A percentile compares a stretch with the other conserved stretches of the same genome.
phyloP scores from a whole-genome alignment of 2,329 filamentous ascomycete genomes.

The Pestalotiopsis sp. region DNA sequence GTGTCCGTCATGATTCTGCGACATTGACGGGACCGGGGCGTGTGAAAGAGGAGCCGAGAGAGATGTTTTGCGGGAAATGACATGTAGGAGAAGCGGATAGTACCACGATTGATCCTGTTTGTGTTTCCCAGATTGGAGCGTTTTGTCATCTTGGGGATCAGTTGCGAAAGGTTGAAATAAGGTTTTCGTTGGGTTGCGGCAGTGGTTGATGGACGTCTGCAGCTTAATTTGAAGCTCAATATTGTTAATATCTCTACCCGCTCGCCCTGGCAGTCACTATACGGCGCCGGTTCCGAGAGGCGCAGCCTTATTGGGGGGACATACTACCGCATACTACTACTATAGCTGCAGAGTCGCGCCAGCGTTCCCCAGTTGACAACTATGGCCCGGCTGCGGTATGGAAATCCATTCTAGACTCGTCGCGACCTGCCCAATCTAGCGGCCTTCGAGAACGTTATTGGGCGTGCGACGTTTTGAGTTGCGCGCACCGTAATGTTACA shows the following conservation, averaged over 20 bases:
- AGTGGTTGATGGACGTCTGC: constrained; percentile 5
- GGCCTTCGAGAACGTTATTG: not conserved
- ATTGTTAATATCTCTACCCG: constrained; percentile 12
- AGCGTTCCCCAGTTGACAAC: not conserved
- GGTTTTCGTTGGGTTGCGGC: constrained; percentile 13
- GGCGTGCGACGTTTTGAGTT: not conserved
- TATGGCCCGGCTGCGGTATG: not conserved
- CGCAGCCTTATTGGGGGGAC: not conserved
- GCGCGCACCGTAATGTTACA: constrained; percentile 2
- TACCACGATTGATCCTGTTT: not conserved
- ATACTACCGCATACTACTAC: not conserved
- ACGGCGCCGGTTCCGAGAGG: constrained; percentile 13
- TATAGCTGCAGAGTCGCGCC: not conserved
- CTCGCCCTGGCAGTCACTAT: constrained; percentile 12
- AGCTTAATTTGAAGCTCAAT: constrained; percentile 12
- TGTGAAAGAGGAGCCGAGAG: not conserved
- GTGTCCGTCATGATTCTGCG: not conserved
- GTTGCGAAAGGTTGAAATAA: constrained; percentile 9
- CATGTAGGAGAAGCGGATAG: not conserved
- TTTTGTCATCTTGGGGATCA: not conserved
- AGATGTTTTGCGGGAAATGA: not conserved
- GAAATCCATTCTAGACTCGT: not conserved
- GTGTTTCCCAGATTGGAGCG: not conserved
- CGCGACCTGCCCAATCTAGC: constrained; percentile 6
- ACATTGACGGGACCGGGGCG: not conserved